Conservation (phyloP, 495 filamentous ascomycete genomes). For the Xylaria venustula region DNA sequence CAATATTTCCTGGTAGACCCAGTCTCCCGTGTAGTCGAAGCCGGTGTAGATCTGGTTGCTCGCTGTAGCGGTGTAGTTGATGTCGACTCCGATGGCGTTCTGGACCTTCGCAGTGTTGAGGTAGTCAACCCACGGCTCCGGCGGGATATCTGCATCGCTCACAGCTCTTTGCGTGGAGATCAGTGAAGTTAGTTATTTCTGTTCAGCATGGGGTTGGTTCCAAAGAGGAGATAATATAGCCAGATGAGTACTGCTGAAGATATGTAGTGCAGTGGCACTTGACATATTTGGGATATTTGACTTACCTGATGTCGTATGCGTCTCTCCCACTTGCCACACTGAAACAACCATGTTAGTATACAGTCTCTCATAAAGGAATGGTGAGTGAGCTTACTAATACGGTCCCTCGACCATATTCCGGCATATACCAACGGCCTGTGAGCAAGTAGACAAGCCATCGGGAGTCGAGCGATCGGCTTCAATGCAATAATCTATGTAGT, state of each 20-base stretch:
- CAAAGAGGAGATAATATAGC: not conserved
- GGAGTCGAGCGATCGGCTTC: conserved; percentile 32
- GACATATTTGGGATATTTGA: no score
- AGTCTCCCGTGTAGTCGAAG: conserved; percentile 51
- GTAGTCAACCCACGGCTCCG: conserved; percentile 44
- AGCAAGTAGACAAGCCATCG: conserved; percentile 37
- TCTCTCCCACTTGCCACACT: conserved; percentile 42
- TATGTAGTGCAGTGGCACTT: not conserved
- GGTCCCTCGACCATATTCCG: conserved; percentile 38
- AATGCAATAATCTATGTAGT: conserved; percentile 43
- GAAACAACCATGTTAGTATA: not conserved
- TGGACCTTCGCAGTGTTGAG: conserved; percentile 46
- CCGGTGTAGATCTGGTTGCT: conserved; percentile 35
- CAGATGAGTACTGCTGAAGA: not conserved
- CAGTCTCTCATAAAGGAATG: not conserved
- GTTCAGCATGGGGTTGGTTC: no score
- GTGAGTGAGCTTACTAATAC: conserved; percentile 37
- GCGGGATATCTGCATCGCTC: conserved; percentile 46
- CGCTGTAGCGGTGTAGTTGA: conserved; percentile 47
- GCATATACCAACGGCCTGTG: conserved; percentile 45
- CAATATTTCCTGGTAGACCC: conserved; percentile 44
- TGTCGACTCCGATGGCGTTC: conserved; percentile 49
- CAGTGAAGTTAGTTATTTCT: not conserved
- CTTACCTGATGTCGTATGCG: conserved; percentile 52
- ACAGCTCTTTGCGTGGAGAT: not conserved